Percentiles rank a stretch among this genome's conserved stretches.
These are phyloP conservation scores for Nigrograna mackinnonii DNA, from an alignment of 2,329 filamentous ascomycete species.

Conservation along the genomic window DNA sequence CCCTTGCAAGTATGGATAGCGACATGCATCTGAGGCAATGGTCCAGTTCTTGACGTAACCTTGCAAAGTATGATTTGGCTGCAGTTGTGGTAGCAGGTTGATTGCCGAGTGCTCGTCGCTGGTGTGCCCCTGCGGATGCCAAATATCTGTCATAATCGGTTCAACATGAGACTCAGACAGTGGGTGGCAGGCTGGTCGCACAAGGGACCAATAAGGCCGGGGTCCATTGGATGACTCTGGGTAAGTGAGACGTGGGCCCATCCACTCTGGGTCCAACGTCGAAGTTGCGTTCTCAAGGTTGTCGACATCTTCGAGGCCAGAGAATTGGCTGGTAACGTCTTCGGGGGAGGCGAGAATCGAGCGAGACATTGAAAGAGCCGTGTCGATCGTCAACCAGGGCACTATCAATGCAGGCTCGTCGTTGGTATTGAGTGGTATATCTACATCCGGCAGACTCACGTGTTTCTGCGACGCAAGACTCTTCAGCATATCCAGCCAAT, in stretches of 20 bases:
- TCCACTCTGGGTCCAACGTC: constrained; percentile 30
- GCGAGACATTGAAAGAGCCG: constrained; percentile 34
- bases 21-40: constrained; percentile 45
- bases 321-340: constrained; percentile 18
- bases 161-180: constrained; percentile 34
- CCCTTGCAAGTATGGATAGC: constrained; percentile 47
- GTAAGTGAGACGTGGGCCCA: constrained; percentile 23
- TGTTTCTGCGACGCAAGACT: constrained; percentile 35
- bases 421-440: constrained; percentile 52
- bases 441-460: constrained; percentile 49
- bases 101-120: constrained; percentile 38
- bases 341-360: constrained; percentile 24
- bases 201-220: constrained; percentile 48
- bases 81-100: constrained; percentile 33
- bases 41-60: constrained; percentile 54
- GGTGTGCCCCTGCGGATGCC: constrained; percentile 32
- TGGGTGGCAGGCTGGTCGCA: constrained; percentile 46
- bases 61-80: constrained; percentile 35
- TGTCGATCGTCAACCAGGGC: constrained; percentile 49
- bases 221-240: constrained; percentile 27
- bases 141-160: constrained; percentile 40
- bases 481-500: constrained; percentile 49
- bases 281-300: background rate
- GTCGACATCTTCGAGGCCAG: constrained; percentile 10
- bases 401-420: constrained; percentile 52